Evolutionary conservation across 1,284 basidiomycete species (phyloP).

Genomic region (Cryptococcus sp.): DNA sequence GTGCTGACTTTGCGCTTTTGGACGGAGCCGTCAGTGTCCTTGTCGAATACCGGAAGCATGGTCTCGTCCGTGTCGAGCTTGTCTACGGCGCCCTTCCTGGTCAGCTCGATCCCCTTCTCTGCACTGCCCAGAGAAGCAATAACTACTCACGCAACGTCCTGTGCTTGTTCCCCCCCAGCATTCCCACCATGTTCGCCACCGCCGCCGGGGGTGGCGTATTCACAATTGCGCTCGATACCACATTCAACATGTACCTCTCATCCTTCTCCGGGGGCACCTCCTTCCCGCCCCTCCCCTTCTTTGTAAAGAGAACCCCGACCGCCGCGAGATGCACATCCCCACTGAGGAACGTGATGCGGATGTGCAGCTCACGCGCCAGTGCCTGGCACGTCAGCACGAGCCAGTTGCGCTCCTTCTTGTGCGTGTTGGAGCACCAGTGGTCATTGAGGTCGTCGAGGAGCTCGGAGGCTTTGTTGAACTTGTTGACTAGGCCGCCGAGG

Average conservation of each 20-base stretch:
- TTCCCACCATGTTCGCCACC: conserved; percentile 75
- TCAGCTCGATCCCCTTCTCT: background rate
- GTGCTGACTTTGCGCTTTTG: conserved; percentile 25
- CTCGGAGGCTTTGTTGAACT: conserved; percentile 84
- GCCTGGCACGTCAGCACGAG: conserved; percentile 74
- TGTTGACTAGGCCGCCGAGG: conserved; percentile 77
- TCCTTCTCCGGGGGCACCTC: conserved; percentile 57
- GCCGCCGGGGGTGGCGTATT: conserved; percentile 65
- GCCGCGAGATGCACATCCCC: conserved; percentile 90
- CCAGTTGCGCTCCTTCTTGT: conserved; percentile 91
- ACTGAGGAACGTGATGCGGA: conserved; percentile 77
- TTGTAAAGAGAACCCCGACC: conserved; percentile 71
- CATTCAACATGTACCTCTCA: conserved; percentile 81
- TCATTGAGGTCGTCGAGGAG: conserved; percentile 90
- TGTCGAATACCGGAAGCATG: conserved; percentile 79
- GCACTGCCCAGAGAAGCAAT: background rate
- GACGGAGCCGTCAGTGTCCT: conserved; percentile 70
- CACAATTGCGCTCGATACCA: conserved; percentile 51
- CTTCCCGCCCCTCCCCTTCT: conserved; percentile 19
- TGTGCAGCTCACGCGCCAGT: conserved; percentile 59
- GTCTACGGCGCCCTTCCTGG: background rate
- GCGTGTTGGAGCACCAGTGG: conserved; percentile 78
- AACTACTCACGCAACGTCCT: conserved; percentile 65
- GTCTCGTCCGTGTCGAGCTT: conserved; percentile 64
- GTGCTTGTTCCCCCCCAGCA: conserved; percentile 77